These are phyloP conservation scores for Talaromyces wortmannii DNA, from an alignment of 495 filamentous ascomycete genomes.

Conservation along the genomic window DNA sequence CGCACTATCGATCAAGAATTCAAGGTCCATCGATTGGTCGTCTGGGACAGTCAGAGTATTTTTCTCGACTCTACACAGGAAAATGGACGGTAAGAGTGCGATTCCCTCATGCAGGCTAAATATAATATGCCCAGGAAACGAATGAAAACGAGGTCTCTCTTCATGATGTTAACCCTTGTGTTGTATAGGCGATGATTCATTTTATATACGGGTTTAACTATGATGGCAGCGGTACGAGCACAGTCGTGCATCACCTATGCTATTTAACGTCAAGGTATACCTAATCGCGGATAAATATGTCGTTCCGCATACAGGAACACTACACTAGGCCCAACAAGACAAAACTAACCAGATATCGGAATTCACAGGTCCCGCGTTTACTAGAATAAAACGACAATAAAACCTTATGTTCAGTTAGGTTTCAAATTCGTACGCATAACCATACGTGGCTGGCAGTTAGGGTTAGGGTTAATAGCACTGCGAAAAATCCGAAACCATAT, in stretches of 20 bases:
- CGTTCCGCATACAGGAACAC: constrained; percentile 17
- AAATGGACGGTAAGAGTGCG: constrained; percentile 21
- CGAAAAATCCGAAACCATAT: too few species aligned
- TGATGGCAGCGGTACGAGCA: constrained; percentile 13
- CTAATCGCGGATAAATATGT: constrained; percentile 34
- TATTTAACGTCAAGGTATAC: constrained; percentile 33
- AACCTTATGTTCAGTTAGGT: too few species aligned
- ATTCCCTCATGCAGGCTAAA: not conserved
- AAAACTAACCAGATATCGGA: too few species aligned
- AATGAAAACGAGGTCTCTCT: constrained; percentile 9
- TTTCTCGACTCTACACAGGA: constrained; percentile 12
- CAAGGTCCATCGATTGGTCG: constrained; percentile 27
- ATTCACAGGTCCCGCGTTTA: too few species aligned
- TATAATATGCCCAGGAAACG: constrained; percentile 14
- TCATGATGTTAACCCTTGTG: constrained; percentile 19
- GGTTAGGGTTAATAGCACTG: too few species aligned
- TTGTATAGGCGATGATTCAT: constrained; percentile 25
- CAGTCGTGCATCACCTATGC: constrained; percentile 9
- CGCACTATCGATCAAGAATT: constrained; percentile 20
- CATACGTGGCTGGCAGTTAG: too few species aligned
- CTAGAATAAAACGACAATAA: too few species aligned
- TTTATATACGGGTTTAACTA: constrained; percentile 24
- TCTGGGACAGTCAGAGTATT: constrained; percentile 33
- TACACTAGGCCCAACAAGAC: too few species aligned
- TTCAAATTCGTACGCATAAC: too few species aligned